Base-by-base conservation (phyloP, 1,284 basidiomycete genomes). In the Ustilago hordei region DNA sequence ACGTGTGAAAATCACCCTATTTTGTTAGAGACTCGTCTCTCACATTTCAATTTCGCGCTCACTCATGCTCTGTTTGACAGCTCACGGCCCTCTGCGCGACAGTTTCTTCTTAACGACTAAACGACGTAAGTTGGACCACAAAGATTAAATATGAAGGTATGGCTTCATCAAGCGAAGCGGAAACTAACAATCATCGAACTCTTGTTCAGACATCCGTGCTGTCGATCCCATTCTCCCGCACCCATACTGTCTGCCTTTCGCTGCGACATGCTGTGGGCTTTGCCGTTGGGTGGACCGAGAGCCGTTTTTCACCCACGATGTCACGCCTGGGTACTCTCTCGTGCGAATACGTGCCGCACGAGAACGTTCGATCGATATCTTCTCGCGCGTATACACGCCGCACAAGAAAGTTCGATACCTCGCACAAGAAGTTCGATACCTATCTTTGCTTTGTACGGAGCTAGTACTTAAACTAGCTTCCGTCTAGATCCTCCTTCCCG, bases 1-100 rank as follows among this genome's bases (percentile, higher is more conserved):
- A 56, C 54, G 61, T 55, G 57, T 45, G 35, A 43, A 41, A 47
- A 38, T 43, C 34, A 11, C 23, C 13, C 23, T 6, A 52, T n/a
- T 52, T 53, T 64, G 36, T 52, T 39, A 56, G 32, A 7, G 11
- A 4, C 8, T 11, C 7, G 11, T 32, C 13, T 9, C 47, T 23
- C 17, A 48, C 45, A 45, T 19, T 45, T 19, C 9, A 39, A 39
- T 17, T 17, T 45, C 48, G 31, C 43, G 48, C 11, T 23, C 7
- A 19, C 15, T 7, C 11, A 9, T 1, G 45, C 45, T 47, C 13
- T 50, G 28, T 31, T 50, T 9, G 48, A 50, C 48, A 50, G 48
- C 48, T 50, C 31, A 9, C 11, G 31, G 13, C 48, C 4, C 48
- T 50, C 45, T 23, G 8, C 23, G 12, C 39, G 39, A 12, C 15